Base-by-base conservation (phyloP, 345 rosid genomes). In the Moricandia moricandioides region DNA sequence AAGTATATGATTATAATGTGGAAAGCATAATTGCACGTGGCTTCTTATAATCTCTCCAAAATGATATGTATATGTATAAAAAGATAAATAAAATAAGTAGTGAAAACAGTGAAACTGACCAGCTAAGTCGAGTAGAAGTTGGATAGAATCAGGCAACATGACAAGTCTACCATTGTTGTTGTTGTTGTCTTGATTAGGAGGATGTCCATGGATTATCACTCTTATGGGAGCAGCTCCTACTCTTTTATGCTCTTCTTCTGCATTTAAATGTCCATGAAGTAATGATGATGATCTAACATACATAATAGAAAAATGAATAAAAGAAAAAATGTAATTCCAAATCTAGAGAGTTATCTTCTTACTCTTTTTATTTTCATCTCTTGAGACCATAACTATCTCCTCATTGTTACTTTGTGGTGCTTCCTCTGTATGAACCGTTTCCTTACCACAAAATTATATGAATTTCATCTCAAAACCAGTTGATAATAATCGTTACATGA, bases 171-270 rank as follows among this genome's bases (percentile, higher is more conserved):
- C 96, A 1, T 73, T 84, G 43, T 30, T 75, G 21, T 29, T 12
- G 74, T 76, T 12, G 72, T 76, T 52, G 45, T 63, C 77, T 80
- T 84, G 73, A 45, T 81, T 75, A 34, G 97, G 97, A 81, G 82
- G 79, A 67, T 90, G 84, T 67, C 91, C 86, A 51, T 91, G 93
- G 58, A 91, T 88, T 64, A 88, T 88, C 76, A 89, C 96, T 82
- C 96, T 79, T 73, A 61, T 83, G 2, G 73, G 80, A 16, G 37
- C 55, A 16, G 37, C 55, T 81, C 67, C 69, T 54, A 70, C 83
- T 71, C 79, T 58, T 55, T 52, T 67, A 54, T 79, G 76, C 51
- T 61, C 75, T 58, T 51, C 96, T 18, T 78, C 96, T 89, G 86
- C 77, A 56, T 9, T 47, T 1, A 55, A 45, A 37, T 58, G 43